Evolutionary conservation across 106 monocot genomes (phyloP).

Genomic region (Acanthochlamys bracteata): DNA sequence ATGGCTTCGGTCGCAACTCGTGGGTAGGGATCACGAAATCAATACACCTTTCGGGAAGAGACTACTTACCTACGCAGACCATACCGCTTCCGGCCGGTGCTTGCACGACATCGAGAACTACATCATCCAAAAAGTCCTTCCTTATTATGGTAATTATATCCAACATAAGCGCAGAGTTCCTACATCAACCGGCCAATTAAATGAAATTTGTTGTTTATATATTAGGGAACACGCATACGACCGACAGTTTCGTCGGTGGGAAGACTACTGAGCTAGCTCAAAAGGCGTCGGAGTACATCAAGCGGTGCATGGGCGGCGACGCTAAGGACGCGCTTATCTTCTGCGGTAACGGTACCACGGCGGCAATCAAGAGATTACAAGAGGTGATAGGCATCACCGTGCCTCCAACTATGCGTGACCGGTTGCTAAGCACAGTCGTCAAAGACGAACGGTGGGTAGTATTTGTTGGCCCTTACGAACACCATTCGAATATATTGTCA

Average conservation of each 20-base stretch:
- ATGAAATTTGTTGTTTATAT: not conserved
- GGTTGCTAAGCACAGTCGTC: constrained; percentile 1
- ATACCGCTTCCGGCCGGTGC: constrained; percentile 36
- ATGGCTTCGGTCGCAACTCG: constrained; percentile 33
- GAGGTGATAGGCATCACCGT: constrained; percentile 46
- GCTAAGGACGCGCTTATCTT: constrained; percentile 24
- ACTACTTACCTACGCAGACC: constrained; percentile 33
- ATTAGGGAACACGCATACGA: constrained; percentile 42
- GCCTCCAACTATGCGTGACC: constrained; percentile 14
- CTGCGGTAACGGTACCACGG: constrained; percentile 42
- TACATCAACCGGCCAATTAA: no score
- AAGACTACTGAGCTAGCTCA: constrained; percentile 18
- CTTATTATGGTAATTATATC: constrained; percentile 28
- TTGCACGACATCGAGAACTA: constrained; percentile 33
- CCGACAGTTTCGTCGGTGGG: constrained; percentile 33
- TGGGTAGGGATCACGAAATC: constrained; percentile 25
- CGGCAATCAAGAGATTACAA: constrained; percentile 37
- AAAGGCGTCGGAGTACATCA: constrained; percentile 35
- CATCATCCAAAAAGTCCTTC: constrained; percentile 34
- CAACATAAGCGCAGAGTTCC: no score
- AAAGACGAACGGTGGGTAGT: constrained; percentile 50
- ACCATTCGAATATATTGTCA: constrained; percentile 53
- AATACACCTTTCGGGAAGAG: constrained; percentile 33
- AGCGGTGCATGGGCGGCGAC: constrained; percentile 26
- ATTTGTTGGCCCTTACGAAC: constrained; percentile 47